Evolutionary conservation across 192 early-diverging fungal genomes (phyloP).

Genomic region (Kappamyces sp.): DNA sequence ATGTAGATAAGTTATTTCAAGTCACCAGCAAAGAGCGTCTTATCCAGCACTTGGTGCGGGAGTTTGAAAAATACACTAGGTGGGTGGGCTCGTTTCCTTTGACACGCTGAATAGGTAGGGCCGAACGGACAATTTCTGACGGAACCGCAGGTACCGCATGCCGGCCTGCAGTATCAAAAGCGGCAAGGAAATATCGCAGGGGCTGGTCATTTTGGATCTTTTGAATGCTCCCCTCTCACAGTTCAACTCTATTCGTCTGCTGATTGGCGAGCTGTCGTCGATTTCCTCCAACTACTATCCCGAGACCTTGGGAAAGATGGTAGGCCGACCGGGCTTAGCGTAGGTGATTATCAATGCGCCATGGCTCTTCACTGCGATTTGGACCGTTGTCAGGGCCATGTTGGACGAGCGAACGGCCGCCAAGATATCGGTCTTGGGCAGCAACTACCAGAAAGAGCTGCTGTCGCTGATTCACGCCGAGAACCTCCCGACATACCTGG

Average conservation of each 20-base stretch:
- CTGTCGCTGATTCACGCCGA: slow-evolving; percentile 39
- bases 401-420: slow-evolving; percentile 48
- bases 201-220: slow-evolving; percentile 87
- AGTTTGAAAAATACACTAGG: slow-evolving; percentile 63
- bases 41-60: slow-evolving; percentile 66
- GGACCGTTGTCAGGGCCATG: slow-evolving; percentile 40
- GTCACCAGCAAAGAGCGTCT: slow-evolving; percentile 63
- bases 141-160: slow-evolving; percentile 52
- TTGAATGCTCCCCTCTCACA: slow-evolving; percentile 73
- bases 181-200: slow-evolving; percentile 68
- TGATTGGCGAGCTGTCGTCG: slow-evolving; percentile 68
- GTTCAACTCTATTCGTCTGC: slow-evolving; percentile 61
- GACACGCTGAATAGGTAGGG: too few relatives aligned
- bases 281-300: slow-evolving; percentile 94
- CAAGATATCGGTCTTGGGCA: slow-evolving; percentile 46
- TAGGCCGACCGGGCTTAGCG: too few relatives aligned
- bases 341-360: slow-evolving; percentile 87
- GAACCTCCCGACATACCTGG: slow-evolving; percentile 33
- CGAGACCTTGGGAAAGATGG: slow-evolving; percentile 86
- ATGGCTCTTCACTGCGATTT: slow-evolving; percentile 63
- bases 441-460: slow-evolving; percentile 33
- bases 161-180: slow-evolving; percentile 66
- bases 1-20: slow-evolving; percentile 55
- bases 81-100: too few relatives aligned
- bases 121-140: too few relatives aligned